Evolutionary conservation across 1,284 basidiomycete genomes (phyloP), one percentile per base, ranked within the genome.

Genomic region (Paramarasmius palmivorus): DNA sequence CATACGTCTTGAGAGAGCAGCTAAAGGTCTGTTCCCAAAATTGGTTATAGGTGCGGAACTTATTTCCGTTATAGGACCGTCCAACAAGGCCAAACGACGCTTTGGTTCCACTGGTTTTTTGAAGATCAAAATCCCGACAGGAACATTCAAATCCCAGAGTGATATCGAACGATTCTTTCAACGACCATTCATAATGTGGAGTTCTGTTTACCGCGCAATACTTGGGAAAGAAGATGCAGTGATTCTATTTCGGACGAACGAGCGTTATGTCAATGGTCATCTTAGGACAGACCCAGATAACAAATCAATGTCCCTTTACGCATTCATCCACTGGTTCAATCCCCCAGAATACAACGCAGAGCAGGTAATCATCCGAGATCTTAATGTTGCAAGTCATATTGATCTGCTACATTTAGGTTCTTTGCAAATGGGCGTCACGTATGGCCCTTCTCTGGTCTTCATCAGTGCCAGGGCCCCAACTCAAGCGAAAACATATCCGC

Each of bases 41-140:
- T n/a, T n/a, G n/a, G n/a, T n/a, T n/a, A n/a, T n/a, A n/a, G n/a
- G n/a, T n/a, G n/a, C n/a, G n/a, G n/a, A n/a, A n/a, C n/a, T n/a
- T n/a, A n/a, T n/a, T n/a, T n/a, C n/a, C n/a, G n/a, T n/a, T n/a
- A n/a, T 49, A 2, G 50, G 50, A 12, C 49, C 50, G 2, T 58
- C 57, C 17, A 49, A 37, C 17, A 47, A 52, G 26, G 8, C 53
- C 19, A 50, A 54, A n/a, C 68, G 77, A 0, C 65, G 71, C 1
- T 77, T 73, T 50, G 77, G 77, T 1, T 78, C 76, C 1, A 59
- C 62, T 7, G 61, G 62, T 1, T 62, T 79, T 19, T 50, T 79
- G 1, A 65, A 72, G 2, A 59, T 77, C 15, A 64, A 63, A 6
- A 57, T 76, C 6, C 59, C 65, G 1, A 52, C 61, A 12, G 23